These are phyloP conservation scores for Paragyromitra xinjiangensis DNA, from an alignment of 495 filamentous ascomycete genomes.

Conservation along the genomic window DNA sequence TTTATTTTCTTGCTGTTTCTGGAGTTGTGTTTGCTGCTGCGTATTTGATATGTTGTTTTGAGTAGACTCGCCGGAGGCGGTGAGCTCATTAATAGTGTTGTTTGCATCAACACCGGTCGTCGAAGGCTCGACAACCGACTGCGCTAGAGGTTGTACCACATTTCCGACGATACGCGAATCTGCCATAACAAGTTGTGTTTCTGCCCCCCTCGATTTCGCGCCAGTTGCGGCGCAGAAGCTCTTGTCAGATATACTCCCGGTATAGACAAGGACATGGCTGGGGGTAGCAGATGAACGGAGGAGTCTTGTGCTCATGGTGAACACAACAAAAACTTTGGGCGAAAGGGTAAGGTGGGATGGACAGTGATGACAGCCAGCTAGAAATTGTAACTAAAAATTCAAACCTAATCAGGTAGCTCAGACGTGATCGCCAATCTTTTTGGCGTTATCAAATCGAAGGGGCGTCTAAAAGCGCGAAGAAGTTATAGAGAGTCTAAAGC, in stretches of 20 bases:
- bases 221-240: conserved; percentile 49
- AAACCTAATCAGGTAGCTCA: conserved; percentile 56
- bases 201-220: conserved; percentile 60
- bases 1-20: conserved; percentile 46
- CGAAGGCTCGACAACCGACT: conserved; percentile 77
- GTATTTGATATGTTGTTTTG: conserved; percentile 28
- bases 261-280: conserved; percentile 42
- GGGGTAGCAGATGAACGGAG: conserved; percentile 47
- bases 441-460: conserved; percentile 44
- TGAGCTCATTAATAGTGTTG: conserved; percentile 65
- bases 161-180: conserved; percentile 74
- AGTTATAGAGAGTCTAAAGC: conserved; percentile 32
- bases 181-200: conserved; percentile 79
- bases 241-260: conserved; percentile 36
- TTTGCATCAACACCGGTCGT: conserved; percentile 77
- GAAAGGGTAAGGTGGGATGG: conserved; percentile 33
- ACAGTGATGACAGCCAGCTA: conserved; percentile 29
- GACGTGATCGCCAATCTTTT: conserved; percentile 55
- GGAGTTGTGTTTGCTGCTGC: conserved; percentile 32
- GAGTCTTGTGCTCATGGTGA: conserved; percentile 44
- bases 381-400: conserved; percentile 45
- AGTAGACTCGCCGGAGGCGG: conserved; percentile 58
- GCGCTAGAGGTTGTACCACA: conserved; percentile 77
- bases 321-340: conserved; percentile 36
- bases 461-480: conserved; percentile 40